phyloP scores from a whole-genome alignment of 495 filamentous ascomycete genomes.

The Cudoniella acicularis region DNA sequence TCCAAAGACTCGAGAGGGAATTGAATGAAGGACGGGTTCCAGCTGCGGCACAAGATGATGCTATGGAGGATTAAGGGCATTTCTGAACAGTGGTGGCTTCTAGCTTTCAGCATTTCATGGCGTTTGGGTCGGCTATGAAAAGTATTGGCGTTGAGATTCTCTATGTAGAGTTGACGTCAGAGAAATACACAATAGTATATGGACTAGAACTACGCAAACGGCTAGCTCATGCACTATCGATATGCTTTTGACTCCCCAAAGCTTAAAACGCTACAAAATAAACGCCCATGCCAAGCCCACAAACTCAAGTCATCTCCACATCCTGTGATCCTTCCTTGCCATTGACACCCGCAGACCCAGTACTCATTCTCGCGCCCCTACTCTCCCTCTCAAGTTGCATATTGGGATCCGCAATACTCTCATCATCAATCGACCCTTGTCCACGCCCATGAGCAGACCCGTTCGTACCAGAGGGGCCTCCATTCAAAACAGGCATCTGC shows the following conservation, averaged over 20 bases:
- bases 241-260: neutral
- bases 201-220: neutral
- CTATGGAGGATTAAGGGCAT: conserved; percentile 50
- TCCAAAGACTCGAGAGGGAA: conserved; percentile 77
- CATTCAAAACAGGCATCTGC: conserved; percentile 29
- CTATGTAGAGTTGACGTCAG: neutral
- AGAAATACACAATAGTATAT: neutral
- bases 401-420: conserved; percentile 19
- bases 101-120: conserved; percentile 2
- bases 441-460: neutral
- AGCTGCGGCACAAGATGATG: conserved; percentile 53
- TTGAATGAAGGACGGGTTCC: conserved; percentile 84
- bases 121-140: conserved; percentile 10
- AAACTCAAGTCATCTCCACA: conserved; percentile 34
- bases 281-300: neutral
- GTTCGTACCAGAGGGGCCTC: conserved; percentile 23
- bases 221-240: neutral
- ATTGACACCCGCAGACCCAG: conserved; percentile 6
- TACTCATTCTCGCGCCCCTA: conserved; percentile 8
- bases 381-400: conserved; percentile 27
- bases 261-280: neutral
- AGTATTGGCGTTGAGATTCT: conserved; percentile 5
- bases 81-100: neutral
- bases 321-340: conserved; percentile 38
- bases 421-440: conserved; percentile 7